These are phyloP conservation scores for Ophiognomonia clavigignenti-juglandacearum DNA, from an alignment of 2,329 filamentous ascomycete genomes.

Conservation along the genomic window DNA sequence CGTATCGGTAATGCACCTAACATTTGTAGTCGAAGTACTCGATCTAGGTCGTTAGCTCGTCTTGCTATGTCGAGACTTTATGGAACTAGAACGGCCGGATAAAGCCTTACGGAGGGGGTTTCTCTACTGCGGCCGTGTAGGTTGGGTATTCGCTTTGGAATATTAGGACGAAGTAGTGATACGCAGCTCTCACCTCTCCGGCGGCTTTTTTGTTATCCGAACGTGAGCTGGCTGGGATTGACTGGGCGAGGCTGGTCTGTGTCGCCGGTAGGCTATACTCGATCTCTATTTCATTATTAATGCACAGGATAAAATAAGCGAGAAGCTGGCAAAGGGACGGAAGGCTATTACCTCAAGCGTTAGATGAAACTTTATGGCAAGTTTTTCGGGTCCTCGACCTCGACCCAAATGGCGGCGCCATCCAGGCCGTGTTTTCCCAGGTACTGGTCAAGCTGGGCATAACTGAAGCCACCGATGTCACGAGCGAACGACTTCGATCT, in stretches of 20 bases:
- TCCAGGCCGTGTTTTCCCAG: neutral
- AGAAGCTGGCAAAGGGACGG: neutral
- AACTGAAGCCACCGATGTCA: neutral
- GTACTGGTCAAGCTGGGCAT: slow-evolving; percentile 4
- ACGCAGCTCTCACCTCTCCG: slow-evolving; percentile 6
- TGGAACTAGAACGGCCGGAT: slow-evolving; percentile 25
- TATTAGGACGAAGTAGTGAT: slow-evolving; percentile 16
- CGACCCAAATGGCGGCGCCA: neutral
- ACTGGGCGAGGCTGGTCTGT: neutral
- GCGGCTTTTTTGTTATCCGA: slow-evolving; percentile 27
- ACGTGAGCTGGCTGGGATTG: slow-evolving; percentile 14
- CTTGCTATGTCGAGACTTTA: slow-evolving; percentile 24
- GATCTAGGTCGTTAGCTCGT: slow-evolving; percentile 33
- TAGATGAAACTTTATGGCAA: neutral
- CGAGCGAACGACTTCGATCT: neutral
- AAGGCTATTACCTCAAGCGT: neutral
- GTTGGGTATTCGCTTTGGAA: neutral
- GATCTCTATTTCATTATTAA: neutral
- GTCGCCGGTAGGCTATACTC: neutral
- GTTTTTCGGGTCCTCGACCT: slow-evolving; percentile 3
- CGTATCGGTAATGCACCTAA: slow-evolving; percentile 16
- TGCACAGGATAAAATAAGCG: neutral
- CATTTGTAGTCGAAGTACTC: slow-evolving; percentile 31
- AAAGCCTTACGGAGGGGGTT: slow-evolving; percentile 26
- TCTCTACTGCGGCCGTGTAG: slow-evolving; percentile 24